These are phyloP conservation scores for Colletotrichum plurivorum DNA, from an alignment of 2,329 filamentous ascomycete genomes.

Conservation along the genomic window DNA sequence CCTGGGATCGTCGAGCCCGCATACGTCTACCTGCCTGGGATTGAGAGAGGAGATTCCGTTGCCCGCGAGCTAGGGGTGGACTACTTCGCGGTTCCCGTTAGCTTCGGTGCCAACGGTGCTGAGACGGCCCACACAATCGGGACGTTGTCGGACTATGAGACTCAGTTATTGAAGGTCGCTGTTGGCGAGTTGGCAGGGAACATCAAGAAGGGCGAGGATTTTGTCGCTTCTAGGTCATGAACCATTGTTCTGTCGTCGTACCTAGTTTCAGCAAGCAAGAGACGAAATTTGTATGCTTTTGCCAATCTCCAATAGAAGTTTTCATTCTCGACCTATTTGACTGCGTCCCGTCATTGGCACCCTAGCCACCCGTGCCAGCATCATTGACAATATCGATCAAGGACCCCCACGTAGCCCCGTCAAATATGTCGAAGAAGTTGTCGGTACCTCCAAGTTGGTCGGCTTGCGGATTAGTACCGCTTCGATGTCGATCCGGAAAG, in stretches of 20 bases:
- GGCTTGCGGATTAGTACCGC: neutral
- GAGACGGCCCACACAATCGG: neutral
- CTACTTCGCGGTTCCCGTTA: slow-evolving; percentile 50
- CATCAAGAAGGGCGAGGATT: slow-evolving; percentile 21
- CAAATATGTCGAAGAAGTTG: slow-evolving; percentile 34
- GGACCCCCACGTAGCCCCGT: slow-evolving; percentile 35
- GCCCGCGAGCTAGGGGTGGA: slow-evolving; percentile 74
- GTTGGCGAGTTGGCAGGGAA: slow-evolving; percentile 6
- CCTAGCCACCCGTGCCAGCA: neutral
- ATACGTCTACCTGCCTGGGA: slow-evolving; percentile 77
- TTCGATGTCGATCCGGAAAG: slow-evolving; percentile 22
- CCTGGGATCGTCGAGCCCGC: slow-evolving; percentile 76
- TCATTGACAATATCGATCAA: slow-evolving; percentile 29
- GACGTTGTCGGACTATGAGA: slow-evolving; percentile 8
- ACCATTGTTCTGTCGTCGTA: too few relatives aligned
- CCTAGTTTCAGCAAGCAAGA: too few relatives aligned
- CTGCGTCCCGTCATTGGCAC: too few relatives aligned
- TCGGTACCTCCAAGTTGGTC: neutral
- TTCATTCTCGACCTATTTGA: too few relatives aligned
- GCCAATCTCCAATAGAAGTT: too few relatives aligned
- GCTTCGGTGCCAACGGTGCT: slow-evolving; percentile 1
- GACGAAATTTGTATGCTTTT: too few relatives aligned
- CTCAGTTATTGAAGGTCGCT: neutral
- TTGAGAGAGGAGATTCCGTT: slow-evolving; percentile 76
- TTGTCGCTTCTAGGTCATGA: neutral